phyloP scores from a whole-genome alignment of 2,329 filamentous ascomycete genomes.

The Calonectria naviculata region DNA sequence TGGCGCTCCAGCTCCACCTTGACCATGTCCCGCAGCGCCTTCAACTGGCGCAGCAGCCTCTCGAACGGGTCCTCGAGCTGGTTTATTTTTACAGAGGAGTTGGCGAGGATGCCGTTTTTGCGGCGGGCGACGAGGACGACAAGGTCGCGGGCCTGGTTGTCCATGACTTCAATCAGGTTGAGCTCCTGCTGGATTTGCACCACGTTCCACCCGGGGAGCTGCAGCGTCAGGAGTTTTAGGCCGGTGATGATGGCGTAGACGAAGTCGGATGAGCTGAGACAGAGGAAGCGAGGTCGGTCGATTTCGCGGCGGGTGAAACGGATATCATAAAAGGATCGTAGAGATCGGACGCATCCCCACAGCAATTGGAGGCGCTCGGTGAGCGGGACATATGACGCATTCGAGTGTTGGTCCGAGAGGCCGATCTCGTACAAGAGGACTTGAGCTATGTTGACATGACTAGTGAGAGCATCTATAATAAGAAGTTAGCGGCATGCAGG shows the following conservation, averaged over 20 bases:
- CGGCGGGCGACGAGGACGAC: slow-evolving; percentile 43
- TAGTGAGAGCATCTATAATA: slow-evolving; percentile 49
- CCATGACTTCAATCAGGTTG: slow-evolving; percentile 39
- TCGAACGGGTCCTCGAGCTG: slow-evolving; percentile 46
- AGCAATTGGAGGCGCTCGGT: slow-evolving; percentile 57
- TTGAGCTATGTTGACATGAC: slow-evolving; percentile 57
- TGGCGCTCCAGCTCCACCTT: slow-evolving; percentile 44
- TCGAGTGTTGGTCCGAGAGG: slow-evolving; percentile 52
- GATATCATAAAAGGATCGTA: slow-evolving; percentile 52
- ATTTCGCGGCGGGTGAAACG: slow-evolving; percentile 46
- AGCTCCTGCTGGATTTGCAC: slow-evolving; percentile 50
- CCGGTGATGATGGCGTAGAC: slow-evolving; percentile 58
- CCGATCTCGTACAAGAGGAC: slow-evolving; percentile 60
- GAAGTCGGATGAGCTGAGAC: slow-evolving; percentile 59
- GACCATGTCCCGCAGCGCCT: slow-evolving; percentile 44
- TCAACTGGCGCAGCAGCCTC: slow-evolving; percentile 45
- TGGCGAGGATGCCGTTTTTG: slow-evolving; percentile 37
- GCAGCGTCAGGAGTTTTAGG: slow-evolving; percentile 59
- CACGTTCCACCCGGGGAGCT: slow-evolving; percentile 59
- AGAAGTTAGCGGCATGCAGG: slow-evolving; percentile 18
- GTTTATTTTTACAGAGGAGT: slow-evolving; percentile 6
- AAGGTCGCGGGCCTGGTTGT: slow-evolving; percentile 44
- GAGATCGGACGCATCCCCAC: slow-evolving; percentile 55
- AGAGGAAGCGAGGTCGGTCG: slow-evolving; percentile 53
- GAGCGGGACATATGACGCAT: slow-evolving; percentile 44